phyloP scores from a whole-genome alignment of 345 rosid species.

The Alliaria petiolata region DNA sequence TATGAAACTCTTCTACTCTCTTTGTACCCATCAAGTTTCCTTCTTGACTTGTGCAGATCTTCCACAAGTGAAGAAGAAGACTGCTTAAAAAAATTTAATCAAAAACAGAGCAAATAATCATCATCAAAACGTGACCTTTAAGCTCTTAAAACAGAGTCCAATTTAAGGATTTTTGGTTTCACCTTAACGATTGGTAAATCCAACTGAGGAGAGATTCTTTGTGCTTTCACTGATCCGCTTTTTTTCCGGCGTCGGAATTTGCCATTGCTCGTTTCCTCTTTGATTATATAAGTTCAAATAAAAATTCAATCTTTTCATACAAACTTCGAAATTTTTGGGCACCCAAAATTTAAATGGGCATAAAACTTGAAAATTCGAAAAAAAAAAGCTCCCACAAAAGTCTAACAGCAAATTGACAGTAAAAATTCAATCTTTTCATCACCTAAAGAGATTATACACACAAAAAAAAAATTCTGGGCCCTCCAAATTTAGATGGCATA shows the following conservation, averaged over 20 bases:
- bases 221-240: slow-evolving; percentile 50
- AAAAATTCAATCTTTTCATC: neutral
- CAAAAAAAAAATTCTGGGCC: neutral
- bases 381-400: too few relatives aligned
- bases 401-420: too few relatives aligned
- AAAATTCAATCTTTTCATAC: too few relatives aligned
- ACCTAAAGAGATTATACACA: neutral
- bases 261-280: slow-evolving; percentile 29
- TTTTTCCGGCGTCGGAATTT: slow-evolving; percentile 33
- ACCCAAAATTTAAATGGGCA: too few relatives aligned
- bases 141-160: neutral
- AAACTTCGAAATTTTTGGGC: too few relatives aligned
- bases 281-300: neutral
- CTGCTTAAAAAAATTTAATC: slow-evolving; percentile 21
- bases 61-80: slow-evolving; percentile 42
- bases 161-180: neutral
- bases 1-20: slow-evolving; percentile 48
- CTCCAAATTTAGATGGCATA: too few relatives aligned
- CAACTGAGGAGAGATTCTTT: slow-evolving; percentile 29
- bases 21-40: slow-evolving; percentile 33
- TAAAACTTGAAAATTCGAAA: neutral
- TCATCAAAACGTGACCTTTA: neutral
- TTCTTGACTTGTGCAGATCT: slow-evolving; percentile 45
- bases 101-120: neutral
- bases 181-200: slow-evolving; percentile 44